Base-by-base conservation (phyloP, 164 flowering plant genomes). In the Macadamia integrifolia region DNA sequence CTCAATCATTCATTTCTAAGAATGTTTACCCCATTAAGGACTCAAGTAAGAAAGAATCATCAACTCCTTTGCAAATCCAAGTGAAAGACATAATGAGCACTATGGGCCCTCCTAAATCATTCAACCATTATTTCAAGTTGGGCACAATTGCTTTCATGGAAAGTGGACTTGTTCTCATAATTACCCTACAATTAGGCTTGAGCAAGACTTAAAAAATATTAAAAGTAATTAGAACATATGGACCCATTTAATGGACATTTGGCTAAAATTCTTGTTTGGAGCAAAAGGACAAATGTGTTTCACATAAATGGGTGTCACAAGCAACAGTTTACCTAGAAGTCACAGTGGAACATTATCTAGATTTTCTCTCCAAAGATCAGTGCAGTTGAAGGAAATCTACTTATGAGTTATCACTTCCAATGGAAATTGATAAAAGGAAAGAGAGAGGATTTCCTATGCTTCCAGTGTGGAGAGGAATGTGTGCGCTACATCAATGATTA, bases 121-220 rank as follows among this genome's bases (percentile, higher is more conserved):
- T 13, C 29, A 40, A 53, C 35, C 69, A 66, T 66, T 69, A 72
- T 66, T 66, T 56, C 60, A 58, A 32, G 70, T 57, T 48, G 60
- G 43, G 48, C 64, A 59, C 44, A 29, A 60, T 46, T 40, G 6
- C 42, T 60, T 31, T 17, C 49, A 15, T 61, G 17, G 17, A 60
- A 65, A 65, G 64, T 42, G 42, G 58, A 23, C 50, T 30, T 50
- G 42, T 35, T 53, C 58, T 65, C 67, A 52, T 17, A 43, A 58
- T 50, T 56, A 9, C 9, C 15, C 28, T 9, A 31, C 4, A 53
- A 6, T 65, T 43, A 46, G 31, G 31, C 32, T 30, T 18, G 30
- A 50, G 28, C 9, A 50, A 30, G 12, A 9, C 58, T 10, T 40
- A 64, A 31, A 6, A 6, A 29, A 55, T 40, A 23, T 0, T 53